A percentile compares a stretch with the other conserved stretches of the same genome.
Evolutionary conservation across 1,139 yeast species (phyloP).

Genomic region (Spathaspora sp.): DNA sequence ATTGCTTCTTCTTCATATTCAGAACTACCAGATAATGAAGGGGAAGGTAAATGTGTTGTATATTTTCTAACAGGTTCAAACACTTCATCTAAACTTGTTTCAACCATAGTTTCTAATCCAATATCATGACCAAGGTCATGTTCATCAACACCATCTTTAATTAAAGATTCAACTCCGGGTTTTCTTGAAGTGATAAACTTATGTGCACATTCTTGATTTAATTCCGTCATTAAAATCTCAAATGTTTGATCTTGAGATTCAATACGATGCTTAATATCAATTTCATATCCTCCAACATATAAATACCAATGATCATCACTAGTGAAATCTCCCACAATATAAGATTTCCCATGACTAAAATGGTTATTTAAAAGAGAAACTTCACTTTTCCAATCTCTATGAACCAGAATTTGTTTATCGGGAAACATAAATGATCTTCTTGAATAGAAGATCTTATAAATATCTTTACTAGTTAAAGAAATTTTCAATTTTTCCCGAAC

Average conservation of each 20-base stretch:
- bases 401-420: slow-evolving; percentile 76
- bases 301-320: slow-evolving; percentile 90
- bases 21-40: slow-evolving; percentile 30
- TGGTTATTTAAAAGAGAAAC: slow-evolving; percentile 63
- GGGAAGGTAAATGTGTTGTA: slow-evolving; percentile 36
- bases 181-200: slow-evolving; percentile 61
- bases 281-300: slow-evolving; percentile 56
- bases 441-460: slow-evolving; percentile 80
- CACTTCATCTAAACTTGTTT: slow-evolving; percentile 59
- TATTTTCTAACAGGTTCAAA: slow-evolving; percentile 30
- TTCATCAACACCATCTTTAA: slow-evolving; percentile 40
- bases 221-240: slow-evolving; percentile 89
- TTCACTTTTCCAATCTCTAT: slow-evolving; percentile 83
- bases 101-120: slow-evolving; percentile 66
- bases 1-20: slow-evolving; percentile 19
- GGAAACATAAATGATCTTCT: slow-evolving; percentile 95
- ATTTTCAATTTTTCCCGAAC: slow-evolving; percentile 24
- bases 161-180: slow-evolving; percentile 46
- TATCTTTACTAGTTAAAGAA: slow-evolving; percentile 30
- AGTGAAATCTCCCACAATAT: slow-evolving; percentile 73
- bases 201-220: slow-evolving; percentile 57
- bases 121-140: slow-evolving; percentile 77
- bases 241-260: slow-evolving; percentile 64
- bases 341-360: slow-evolving; percentile 66
- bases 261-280: slow-evolving; percentile 3